Evolutionary conservation across 2,329 filamentous ascomycete genomes (phyloP).

Genomic region (Clonostachys byssicola): DNA sequence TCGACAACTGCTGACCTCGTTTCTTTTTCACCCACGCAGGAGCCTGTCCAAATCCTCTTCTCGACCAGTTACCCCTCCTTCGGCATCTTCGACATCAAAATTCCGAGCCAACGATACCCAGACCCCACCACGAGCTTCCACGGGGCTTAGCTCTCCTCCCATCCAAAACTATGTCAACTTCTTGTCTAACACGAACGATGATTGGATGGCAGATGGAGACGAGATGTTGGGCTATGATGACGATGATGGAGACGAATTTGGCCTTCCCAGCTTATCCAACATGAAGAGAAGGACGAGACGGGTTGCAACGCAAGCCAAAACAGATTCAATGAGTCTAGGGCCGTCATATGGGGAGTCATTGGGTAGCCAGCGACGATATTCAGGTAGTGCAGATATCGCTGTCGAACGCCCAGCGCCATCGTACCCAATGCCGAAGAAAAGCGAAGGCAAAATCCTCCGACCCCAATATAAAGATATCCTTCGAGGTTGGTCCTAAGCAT

Average conservation of each 20-base stretch:
- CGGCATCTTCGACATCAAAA: conserved; percentile 42
- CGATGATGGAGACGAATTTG: conserved; percentile 92
- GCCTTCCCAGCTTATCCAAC: conserved; percentile 84
- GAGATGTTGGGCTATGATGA: conserved; percentile 79
- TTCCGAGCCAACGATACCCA: conserved; percentile 46
- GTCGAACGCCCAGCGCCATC: conserved; percentile 78
- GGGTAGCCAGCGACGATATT: conserved; percentile 51
- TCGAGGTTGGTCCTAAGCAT: conserved; percentile 42
- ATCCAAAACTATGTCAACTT: conserved; percentile 77
- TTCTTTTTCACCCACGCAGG: conserved; percentile 27
- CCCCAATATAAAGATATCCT: conserved; percentile 98
- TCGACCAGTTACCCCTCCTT: conserved; percentile 72
- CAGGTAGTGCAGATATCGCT: conserved; percentile 90
- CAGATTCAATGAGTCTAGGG: conserved; percentile 22
- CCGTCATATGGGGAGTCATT: conserved; percentile 25
- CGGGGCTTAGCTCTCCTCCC: conserved; percentile 43
- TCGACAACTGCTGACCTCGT: conserved; percentile 6
- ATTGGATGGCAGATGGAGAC: conserved; percentile 75
- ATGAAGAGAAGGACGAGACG: conserved; percentile 71
- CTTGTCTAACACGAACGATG: conserved; percentile 74
- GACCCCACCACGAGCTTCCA: conserved; percentile 39
- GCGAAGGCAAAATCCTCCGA: conserved; percentile 89
- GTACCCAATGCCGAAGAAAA: conserved; percentile 86
- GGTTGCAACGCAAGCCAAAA: conserved; percentile 32
- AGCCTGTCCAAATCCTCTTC: conserved; percentile 56